Conservation (phyloP, 441 rosid species). For the Gossypium davidsonii region DNA sequence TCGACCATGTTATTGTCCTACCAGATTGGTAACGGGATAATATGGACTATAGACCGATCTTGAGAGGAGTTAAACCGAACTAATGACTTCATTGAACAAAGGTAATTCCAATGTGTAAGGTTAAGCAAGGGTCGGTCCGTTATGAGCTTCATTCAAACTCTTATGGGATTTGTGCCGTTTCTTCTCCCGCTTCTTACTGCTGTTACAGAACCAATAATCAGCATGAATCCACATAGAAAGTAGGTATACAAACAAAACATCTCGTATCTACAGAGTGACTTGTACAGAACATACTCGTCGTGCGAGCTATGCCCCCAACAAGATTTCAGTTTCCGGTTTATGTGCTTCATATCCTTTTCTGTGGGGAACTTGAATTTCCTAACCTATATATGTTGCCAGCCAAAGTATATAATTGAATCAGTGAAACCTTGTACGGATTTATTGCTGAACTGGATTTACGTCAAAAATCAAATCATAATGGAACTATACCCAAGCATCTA, state of each 20-base stretch:
- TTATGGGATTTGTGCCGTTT: conserved; percentile 82
- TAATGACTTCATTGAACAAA: neutral
- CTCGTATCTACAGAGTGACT: neutral
- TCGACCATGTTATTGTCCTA: neutral
- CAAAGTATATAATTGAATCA: neutral
- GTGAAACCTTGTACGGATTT: neutral
- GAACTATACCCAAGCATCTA: conserved; percentile 53
- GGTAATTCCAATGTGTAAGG: neutral
- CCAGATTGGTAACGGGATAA: neutral
- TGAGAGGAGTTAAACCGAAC: neutral
- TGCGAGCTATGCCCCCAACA: conserved; percentile 81
- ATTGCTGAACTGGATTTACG: neutral
- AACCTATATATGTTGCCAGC: conserved; percentile 36
- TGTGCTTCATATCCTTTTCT: conserved; percentile 93
- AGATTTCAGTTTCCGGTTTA: conserved; percentile 79
- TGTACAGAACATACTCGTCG: conserved; percentile 54
- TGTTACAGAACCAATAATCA: conserved; percentile 21
- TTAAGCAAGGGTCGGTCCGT: conserved; percentile 9
- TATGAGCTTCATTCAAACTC: conserved; percentile 41
- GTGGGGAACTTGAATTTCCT: conserved; percentile 61
- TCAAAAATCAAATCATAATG: neutral
- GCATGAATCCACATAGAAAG: neutral
- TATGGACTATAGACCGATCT: neutral
- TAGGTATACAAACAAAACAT: neutral
- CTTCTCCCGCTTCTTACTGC: conserved; percentile 82